These are phyloP conservation scores for Phytopythium delawarense DNA, from an alignment of 352 stramenopile genomes.

Conservation along the genomic window DNA sequence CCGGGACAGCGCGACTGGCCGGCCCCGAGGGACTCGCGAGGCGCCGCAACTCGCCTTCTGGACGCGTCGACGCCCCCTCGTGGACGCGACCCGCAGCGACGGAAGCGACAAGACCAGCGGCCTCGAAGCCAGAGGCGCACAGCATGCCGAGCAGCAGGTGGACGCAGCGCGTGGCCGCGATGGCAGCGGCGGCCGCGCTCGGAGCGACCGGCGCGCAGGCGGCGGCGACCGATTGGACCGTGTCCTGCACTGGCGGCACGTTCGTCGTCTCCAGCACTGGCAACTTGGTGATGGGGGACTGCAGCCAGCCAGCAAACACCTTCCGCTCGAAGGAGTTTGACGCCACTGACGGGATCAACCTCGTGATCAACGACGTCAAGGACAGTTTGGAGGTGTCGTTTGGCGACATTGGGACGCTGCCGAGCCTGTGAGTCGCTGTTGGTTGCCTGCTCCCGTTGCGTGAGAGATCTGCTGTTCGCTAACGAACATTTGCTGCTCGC, in stretches of 20 bases:
- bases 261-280: not conserved
- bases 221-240: not conserved
- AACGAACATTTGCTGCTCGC: not conserved
- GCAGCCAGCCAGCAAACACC: too few species aligned
- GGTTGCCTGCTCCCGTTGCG: not conserved
- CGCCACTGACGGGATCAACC: not conserved
- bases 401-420: not conserved
- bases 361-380: not conserved
- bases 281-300: too few species aligned
- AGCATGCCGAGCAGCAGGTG: not conserved
- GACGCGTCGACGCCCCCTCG: too few species aligned
- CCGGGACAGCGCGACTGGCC: too few species aligned
- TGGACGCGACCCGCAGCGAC: not conserved
- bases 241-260: not conserved
- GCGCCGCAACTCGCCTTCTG: too few species aligned
- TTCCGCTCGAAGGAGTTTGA: not conserved
- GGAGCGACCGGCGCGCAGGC: not conserved
- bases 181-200: not conserved
- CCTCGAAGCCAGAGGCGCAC: not conserved
- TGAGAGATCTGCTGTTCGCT: not conserved
- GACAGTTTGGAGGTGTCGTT: not conserved
- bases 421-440: not conserved
- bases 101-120: not conserved
- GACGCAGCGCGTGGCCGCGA: not conserved
- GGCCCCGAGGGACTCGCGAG: too few species aligned